Conservation (phyloP, 2,329 filamentous ascomycete species). For the Pseudohalonectria lignicola region DNA sequence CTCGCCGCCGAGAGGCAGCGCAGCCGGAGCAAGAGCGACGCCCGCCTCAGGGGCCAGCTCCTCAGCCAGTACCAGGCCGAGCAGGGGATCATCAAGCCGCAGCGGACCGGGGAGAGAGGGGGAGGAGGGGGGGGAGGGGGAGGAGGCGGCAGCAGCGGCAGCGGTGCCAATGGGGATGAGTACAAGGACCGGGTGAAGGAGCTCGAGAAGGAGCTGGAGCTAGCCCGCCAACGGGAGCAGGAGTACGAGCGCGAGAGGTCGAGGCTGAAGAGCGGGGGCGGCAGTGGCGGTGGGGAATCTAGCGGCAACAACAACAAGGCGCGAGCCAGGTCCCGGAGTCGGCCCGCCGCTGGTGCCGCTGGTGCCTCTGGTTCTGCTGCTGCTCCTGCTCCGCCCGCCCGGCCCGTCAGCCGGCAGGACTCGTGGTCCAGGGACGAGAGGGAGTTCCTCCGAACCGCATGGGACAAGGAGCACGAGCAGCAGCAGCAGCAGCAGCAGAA, state of each 20-base stretch:
- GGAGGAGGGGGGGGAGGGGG: too few species aligned
- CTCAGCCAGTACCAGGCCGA: constrained; percentile 79
- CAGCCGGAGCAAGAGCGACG: constrained; percentile 48
- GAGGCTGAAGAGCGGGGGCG: too few species aligned
- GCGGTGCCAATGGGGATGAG: constrained; percentile 25
- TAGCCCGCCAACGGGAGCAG: constrained; percentile 50
- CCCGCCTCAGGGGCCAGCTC: constrained; percentile 68
- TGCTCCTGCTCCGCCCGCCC: constrained; percentile 14
- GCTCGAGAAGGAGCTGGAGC: constrained; percentile 61
- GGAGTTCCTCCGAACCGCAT: constrained; percentile 48
- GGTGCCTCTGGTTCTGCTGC: constrained; percentile 11
- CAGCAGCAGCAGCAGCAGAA: constrained; percentile 13
- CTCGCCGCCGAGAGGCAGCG: constrained; percentile 56
- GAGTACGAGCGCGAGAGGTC: constrained; percentile 49
- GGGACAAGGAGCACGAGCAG: constrained; percentile 26
- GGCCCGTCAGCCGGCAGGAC: constrained; percentile 43
- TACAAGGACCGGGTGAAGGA: constrained; percentile 65
- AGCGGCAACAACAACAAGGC: constrained; percentile 20
- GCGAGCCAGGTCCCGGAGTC: constrained; percentile 28
- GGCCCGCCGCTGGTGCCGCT: constrained; percentile 8
- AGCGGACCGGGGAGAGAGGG: constrained; percentile 1
- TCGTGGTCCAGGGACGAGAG: constrained; percentile 56
- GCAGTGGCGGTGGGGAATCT: too few species aligned
- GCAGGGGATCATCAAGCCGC: constrained; percentile 26
- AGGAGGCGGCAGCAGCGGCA: too few species aligned